Percentiles rank a stretch among this genome's conserved stretches.
These are phyloP conservation scores for Gelatoporia subvermispora DNA, from an alignment of 768 basidiomycete species.

Conservation along the genomic window DNA sequence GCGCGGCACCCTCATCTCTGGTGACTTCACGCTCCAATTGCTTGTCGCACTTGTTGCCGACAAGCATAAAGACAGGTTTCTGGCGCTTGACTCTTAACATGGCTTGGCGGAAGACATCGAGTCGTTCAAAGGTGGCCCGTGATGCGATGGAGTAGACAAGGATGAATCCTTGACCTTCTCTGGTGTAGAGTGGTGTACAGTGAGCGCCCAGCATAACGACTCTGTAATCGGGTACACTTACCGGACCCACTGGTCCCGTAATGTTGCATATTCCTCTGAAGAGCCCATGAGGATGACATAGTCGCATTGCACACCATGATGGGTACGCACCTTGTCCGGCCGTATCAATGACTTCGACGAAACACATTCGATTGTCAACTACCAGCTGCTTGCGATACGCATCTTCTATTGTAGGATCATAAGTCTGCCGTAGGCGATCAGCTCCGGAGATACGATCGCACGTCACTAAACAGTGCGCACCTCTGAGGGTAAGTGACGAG, in stretches of 20 bases:
- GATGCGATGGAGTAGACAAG: constrained; percentile 96
- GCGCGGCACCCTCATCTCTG: constrained; percentile 77
- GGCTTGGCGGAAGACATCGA: constrained; percentile 86
- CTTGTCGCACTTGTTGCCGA: constrained; percentile 96
- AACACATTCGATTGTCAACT: constrained; percentile 92
- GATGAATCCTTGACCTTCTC: constrained; percentile 97
- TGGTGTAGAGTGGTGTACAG: constrained; percentile 27
- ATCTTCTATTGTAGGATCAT: constrained; percentile 98
- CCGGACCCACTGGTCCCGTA: constrained; percentile 98
- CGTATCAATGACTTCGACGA: constrained; percentile 95
- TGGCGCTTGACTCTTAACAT: constrained; percentile 85
- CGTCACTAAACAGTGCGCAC: background rate
- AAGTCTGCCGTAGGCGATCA: constrained; percentile 53
- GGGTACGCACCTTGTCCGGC: constrained; percentile 83
- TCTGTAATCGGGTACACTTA: constrained; percentile 36
- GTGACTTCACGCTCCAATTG: constrained; percentile 88
- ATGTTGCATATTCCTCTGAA: constrained; percentile 92
- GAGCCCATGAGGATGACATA: constrained; percentile 15
- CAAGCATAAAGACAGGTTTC: constrained; percentile 86
- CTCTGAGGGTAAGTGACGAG: constrained; percentile 8
- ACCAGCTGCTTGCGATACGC: constrained; percentile 94
- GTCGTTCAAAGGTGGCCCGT: constrained; percentile 85
- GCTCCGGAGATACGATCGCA: constrained; percentile 3
- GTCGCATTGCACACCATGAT: background rate
- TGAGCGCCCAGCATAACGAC: background rate